Evolutionary conservation across 495 filamentous ascomycete genomes (phyloP), one percentile per base, ranked within the genome.

Genomic region (Penicillium dipodomyicola): DNA sequence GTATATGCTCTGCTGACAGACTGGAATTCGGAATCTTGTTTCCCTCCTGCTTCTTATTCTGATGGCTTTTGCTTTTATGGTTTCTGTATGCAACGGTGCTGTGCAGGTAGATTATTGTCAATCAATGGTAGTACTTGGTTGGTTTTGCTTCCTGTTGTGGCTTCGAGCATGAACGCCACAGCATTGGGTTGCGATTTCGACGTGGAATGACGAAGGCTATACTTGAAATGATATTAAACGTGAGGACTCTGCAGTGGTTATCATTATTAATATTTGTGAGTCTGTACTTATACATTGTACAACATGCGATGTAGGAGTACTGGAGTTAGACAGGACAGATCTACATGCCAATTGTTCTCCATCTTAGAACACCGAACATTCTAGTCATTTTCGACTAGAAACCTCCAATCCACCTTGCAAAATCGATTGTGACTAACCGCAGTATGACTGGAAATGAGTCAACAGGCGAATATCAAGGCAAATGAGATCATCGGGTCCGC

Each of bases 401-500:
- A n/a, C 15, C 35, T 17, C 2, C 30, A 30, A 33, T 33, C 30
- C 30, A 14, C 30, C 4, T 33, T 11, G 10, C 10, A 33, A n/a
- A 39, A 39, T 37, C 33, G 33, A 17, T 37, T 25, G 33, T 48
- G 49, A 51, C 22, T 51, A 10, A 37, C 10, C 10, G 22, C 29
- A 39, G 23, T 19, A 29, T 52, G 49, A 51, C 49, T 51, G 7
- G 22, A 11, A 27, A 25, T 51, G 52, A 54, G 43, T 54, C 43
- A 47, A 29, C 5, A 45, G 30, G 10, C 33, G 4, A 35, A 37
- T 35, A 11, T 35, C 12, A 15, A 37, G 35, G 35, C 35, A 7
- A 39, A 54, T 54, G 52, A 54, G 52, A 39, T 54, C 52, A 54
- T 54, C 40, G 30, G 40, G 25, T 25, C 42, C 52, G 32, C 32